phyloP scores from a whole-genome alignment of 345 rosid species.

The Euphorbia peplus region DNA sequence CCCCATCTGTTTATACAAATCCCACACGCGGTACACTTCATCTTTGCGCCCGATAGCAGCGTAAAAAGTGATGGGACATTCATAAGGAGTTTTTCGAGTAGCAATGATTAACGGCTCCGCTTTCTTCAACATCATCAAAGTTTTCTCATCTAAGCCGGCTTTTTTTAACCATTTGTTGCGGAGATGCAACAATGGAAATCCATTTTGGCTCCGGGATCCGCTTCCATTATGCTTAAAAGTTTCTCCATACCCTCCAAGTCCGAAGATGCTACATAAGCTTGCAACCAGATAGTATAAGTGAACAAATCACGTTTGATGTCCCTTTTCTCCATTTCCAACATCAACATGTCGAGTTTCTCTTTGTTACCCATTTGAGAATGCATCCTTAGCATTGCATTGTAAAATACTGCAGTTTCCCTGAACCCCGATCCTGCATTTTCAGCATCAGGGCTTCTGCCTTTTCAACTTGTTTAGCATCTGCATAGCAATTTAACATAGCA shows the following conservation, averaged over 20 bases:
- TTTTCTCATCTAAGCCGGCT: conserved; percentile 42
- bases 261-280: conserved; percentile 44
- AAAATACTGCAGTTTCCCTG: conserved; percentile 28
- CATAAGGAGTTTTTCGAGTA: conserved; percentile 30
- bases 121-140: conserved; percentile 41
- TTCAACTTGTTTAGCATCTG: conserved; percentile 28
- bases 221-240: conserved; percentile 43
- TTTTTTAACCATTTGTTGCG: conserved; percentile 45
- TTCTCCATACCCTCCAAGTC: conserved; percentile 55
- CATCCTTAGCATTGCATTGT: conserved; percentile 57
- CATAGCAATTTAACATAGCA: conserved; percentile 49
- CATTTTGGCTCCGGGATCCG: conserved; percentile 28
- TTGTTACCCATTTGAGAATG: too few relatives aligned
- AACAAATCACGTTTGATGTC: conserved; percentile 31
- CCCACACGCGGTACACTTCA: conserved; percentile 57
- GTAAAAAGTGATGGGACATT: conserved; percentile 43
- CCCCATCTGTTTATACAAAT: conserved; percentile 36
- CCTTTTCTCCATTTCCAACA: conserved; percentile 53
- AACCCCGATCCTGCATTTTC: conserved; percentile 37
- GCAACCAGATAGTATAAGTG: conserved; percentile 44
- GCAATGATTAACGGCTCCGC: conserved; percentile 31
- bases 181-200: conserved; percentile 47
- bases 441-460: conserved; percentile 46
- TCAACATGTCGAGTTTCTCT: conserved; percentile 40
- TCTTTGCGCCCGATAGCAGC: conserved; percentile 43